Conservation (phyloP, 1,284 basidiomycete genomes). For the Ceratobasidium sp. region DNA sequence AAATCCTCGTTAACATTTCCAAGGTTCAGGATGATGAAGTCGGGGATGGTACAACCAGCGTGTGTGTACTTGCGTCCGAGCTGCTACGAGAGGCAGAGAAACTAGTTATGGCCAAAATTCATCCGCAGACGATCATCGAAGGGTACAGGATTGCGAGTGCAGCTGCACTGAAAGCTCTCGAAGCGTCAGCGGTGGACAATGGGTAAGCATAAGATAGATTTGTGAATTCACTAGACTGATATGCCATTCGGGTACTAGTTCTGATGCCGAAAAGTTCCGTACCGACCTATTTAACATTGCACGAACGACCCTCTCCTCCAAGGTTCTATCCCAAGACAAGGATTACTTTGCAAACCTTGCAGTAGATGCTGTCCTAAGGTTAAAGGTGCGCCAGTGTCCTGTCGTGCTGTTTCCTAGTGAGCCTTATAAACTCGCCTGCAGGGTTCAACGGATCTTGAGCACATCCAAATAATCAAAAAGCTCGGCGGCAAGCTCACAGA, state of each 20-base stretch:
- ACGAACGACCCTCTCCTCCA: conserved; percentile 94
- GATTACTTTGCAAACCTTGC: conserved; percentile 99
- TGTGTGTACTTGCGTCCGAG: conserved; percentile 94
- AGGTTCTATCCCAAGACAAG: conserved; percentile 97
- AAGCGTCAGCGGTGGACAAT: conserved; percentile 86
- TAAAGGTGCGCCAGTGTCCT: conserved; percentile 71
- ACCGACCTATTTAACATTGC: conserved; percentile 97
- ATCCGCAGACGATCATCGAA: conserved; percentile 99
- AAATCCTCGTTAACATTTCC: conserved; percentile 99
- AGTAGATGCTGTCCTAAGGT: conserved; percentile 94
- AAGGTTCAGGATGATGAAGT: conserved; percentile 99
- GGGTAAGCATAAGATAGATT: conserved; percentile 65
- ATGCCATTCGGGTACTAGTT: conserved; percentile 59
- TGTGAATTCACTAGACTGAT: conserved; percentile 31
- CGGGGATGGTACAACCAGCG: conserved; percentile 96
- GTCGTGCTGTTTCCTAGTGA: not conserved
- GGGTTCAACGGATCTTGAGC: conserved; percentile 97
- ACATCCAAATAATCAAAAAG: conserved; percentile 99
- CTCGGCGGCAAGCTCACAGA: conserved; percentile 98
- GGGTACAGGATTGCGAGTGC: conserved; percentile 94
- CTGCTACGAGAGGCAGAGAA: conserved; percentile 96
- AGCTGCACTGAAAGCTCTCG: conserved; percentile 88
- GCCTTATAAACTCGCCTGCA: conserved; percentile 53
- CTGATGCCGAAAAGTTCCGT: conserved; percentile 82
- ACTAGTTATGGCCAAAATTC: conserved; percentile 91